A percentile compares a stretch with the other conserved stretches of the same genome.
Evolutionary conservation across 2,329 filamentous ascomycete genomes (phyloP).

Genomic region (Microcyclosporella mali): DNA sequence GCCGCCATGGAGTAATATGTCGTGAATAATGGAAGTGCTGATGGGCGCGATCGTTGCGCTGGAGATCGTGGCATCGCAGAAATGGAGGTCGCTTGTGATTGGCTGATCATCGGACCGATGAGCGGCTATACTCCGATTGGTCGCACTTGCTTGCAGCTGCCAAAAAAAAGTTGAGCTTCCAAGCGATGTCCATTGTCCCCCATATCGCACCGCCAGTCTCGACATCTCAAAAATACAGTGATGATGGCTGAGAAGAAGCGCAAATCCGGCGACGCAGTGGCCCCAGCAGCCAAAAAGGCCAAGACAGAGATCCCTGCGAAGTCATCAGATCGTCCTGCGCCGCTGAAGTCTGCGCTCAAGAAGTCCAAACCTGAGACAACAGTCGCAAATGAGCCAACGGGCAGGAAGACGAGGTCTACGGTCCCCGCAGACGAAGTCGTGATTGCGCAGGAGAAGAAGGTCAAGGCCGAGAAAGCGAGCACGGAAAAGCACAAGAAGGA

Average conservation of each 20-base stretch:
- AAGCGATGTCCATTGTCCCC: neutral
- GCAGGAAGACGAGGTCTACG: slow-evolving; percentile 10
- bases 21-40: too few relatives aligned
- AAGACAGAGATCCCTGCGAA: slow-evolving; percentile 28
- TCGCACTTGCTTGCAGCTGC: neutral
- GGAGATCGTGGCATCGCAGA: slow-evolving; percentile 1
- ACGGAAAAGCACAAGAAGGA: too few relatives aligned
- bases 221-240: slow-evolving; percentile 1
- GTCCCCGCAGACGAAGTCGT: too few relatives aligned
- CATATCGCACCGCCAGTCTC: neutral
- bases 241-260: slow-evolving; percentile 32
- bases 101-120: slow-evolving; percentile 1
- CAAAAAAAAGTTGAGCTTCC: slow-evolving; percentile 2
- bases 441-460: slow-evolving; percentile 10
- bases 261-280: slow-evolving; percentile 31
- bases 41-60: too few relatives aligned
- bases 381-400: slow-evolving; percentile 8
- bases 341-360: slow-evolving; percentile 31
- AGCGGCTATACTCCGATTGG: too few relatives aligned
- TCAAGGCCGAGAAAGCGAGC: neutral
- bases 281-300: slow-evolving; percentile 29
- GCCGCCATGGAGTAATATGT: too few relatives aligned
- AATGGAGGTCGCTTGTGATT: neutral
- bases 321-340: slow-evolving; percentile 25
- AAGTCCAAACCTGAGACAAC: slow-evolving; percentile 18